A percentile compares a stretch with the other conserved stretches of the same genome.
Evolutionary conservation across 306 rosid genomes (phyloP).

Genomic region (Calophaca sinica): DNA sequence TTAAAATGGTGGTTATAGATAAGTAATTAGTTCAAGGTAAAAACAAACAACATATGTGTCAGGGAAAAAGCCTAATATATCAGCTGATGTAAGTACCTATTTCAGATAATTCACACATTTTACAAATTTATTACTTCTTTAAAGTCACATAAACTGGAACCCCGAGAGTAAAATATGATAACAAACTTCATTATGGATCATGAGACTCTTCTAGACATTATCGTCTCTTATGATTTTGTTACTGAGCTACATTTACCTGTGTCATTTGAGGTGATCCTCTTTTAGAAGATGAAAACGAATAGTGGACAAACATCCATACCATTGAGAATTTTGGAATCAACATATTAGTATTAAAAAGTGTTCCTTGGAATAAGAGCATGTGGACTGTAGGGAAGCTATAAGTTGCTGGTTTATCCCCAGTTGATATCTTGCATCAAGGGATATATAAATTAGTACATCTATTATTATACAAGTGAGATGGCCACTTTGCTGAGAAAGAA

Average conservation of each 20-base stretch:
- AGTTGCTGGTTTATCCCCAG: slow-evolving; percentile 12
- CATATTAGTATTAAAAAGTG: neutral
- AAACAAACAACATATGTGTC: neutral
- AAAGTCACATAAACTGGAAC: slow-evolving; percentile 6
- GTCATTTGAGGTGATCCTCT: slow-evolving; percentile 7
- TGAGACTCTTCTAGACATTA: neutral
- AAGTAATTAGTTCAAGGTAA: slow-evolving; percentile 17
- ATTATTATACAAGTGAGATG: slow-evolving; percentile 25
- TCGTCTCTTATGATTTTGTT: neutral
- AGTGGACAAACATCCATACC: no score
- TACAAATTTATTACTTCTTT: neutral
- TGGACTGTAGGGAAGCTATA: neutral
- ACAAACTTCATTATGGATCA: slow-evolving; percentile 17
- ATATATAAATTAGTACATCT: slow-evolving; percentile 12
- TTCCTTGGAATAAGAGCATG: slow-evolving; percentile 5
- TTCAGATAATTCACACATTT: slow-evolving; percentile 7
- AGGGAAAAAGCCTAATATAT: slow-evolving; percentile 27
- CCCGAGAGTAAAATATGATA: slow-evolving; percentile 12
- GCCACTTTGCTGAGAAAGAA: slow-evolving; percentile 25
- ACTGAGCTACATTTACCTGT: neutral
- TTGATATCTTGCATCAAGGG: slow-evolving; percentile 16
- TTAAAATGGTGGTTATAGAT: slow-evolving; percentile 13
- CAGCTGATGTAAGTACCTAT: slow-evolving; percentile 14
- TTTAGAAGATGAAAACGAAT: no score
- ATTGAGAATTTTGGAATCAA: slow-evolving; percentile 2